Percentiles rank a stretch among this genome's conserved stretches.
Conservation (phyloP, 2,329 filamentous ascomycete species). For the Colletotrichum sojae region DNA sequence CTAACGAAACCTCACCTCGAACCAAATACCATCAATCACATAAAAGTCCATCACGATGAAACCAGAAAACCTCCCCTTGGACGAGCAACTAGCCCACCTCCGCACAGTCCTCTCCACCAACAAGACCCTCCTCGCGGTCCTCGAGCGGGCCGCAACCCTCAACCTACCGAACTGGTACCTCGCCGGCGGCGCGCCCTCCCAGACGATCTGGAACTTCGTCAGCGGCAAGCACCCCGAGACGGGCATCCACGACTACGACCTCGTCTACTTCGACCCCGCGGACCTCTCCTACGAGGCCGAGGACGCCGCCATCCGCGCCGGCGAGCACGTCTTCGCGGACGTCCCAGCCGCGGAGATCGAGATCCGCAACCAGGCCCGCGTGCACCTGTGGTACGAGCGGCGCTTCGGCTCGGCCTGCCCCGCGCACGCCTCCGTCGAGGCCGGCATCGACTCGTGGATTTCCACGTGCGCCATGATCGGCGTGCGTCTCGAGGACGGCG, state of each 20-base stretch:
- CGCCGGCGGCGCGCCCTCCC: slow-evolving; percentile 53
- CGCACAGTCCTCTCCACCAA: slow-evolving; percentile 46
- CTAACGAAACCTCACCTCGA: background rate
- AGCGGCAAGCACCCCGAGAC: slow-evolving; percentile 47
- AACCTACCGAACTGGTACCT: slow-evolving; percentile 53
- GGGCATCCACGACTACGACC: slow-evolving; percentile 55
- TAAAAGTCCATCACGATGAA: background rate
- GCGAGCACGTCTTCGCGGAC: slow-evolving; percentile 49
- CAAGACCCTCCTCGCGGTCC: slow-evolving; percentile 47
- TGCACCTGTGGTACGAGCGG: slow-evolving; percentile 54
- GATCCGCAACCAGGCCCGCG: slow-evolving; percentile 56
- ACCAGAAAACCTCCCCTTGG: slow-evolving; percentile 46
- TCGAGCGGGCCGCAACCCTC: slow-evolving; percentile 46
- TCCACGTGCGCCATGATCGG: slow-evolving; percentile 53
- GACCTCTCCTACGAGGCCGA: slow-evolving; percentile 55
- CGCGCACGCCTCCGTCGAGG: slow-evolving; percentile 48
- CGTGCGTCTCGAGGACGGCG: slow-evolving; percentile 44
- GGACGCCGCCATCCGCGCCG: slow-evolving; percentile 50
- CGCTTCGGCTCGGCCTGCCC: slow-evolving; percentile 51
- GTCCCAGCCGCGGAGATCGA: slow-evolving; percentile 49
- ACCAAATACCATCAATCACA: background rate
- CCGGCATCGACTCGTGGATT: slow-evolving; percentile 52
- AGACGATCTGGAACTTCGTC: slow-evolving; percentile 56
- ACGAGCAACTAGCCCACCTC: slow-evolving; percentile 45
- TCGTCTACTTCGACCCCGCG: slow-evolving; percentile 52